Conservation (phyloP, 106 monocot genomes). For the Triglochin maritima region DNA sequence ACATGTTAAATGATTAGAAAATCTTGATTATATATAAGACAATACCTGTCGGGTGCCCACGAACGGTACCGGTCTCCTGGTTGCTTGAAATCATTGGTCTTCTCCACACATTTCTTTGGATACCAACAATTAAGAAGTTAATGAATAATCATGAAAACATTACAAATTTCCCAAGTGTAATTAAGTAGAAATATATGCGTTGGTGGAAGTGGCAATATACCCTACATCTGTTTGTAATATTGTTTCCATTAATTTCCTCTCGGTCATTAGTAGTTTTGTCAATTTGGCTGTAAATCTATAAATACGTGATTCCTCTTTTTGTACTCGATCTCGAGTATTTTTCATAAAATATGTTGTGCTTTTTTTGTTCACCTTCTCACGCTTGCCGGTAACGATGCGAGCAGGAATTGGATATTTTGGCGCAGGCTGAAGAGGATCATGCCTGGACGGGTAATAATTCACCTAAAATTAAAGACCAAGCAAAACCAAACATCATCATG, state of each 20-base stretch:
- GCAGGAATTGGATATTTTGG: constrained; percentile 39
- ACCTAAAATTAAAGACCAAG: constrained; percentile 33
- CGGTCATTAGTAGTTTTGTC: too few species aligned
- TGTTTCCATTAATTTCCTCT: too few species aligned
- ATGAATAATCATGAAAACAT: neutral
- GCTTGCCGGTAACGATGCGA: constrained; percentile 38
- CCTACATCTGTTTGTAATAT: too few species aligned
- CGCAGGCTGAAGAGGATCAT: constrained; percentile 47
- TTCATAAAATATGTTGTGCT: too few species aligned
- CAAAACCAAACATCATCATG: neutral
- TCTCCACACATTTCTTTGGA: constrained; percentile 2
- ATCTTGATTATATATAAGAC: too few species aligned
- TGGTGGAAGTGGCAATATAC: constrained; percentile 1
- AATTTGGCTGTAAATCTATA: too few species aligned
- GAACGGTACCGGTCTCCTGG: constrained; percentile 73
- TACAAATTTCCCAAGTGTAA: neutral
- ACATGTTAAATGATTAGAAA: too few species aligned
- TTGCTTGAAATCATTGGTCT: constrained; percentile 65
- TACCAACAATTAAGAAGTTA: neutral
- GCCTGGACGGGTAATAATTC: constrained; percentile 71
- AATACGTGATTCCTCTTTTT: too few species aligned
- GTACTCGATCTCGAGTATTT: too few species aligned
- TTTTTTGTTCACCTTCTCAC: constrained; percentile 32
- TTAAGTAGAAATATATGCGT: neutral
- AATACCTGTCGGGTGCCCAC: constrained; percentile 59